Percentiles rank a stretch among this genome's conserved stretches.
phyloP scores from a whole-genome alignment of 495 filamentous ascomycete genomes.

The Astrothelium subdiscretum region DNA sequence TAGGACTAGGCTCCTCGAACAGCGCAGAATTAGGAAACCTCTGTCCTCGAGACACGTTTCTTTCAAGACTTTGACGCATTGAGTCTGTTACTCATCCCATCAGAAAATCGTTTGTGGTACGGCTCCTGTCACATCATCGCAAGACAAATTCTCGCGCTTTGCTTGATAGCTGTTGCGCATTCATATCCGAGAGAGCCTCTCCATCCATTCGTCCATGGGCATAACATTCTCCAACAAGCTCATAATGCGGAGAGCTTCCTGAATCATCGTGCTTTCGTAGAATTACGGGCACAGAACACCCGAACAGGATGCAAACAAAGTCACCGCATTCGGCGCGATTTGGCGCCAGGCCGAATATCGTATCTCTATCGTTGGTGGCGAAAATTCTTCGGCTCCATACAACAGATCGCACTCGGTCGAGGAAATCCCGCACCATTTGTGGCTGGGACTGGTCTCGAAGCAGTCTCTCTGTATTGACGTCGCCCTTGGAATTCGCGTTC shows the following conservation, averaged over 20 bases:
- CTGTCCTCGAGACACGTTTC: no score
- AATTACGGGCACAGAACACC: background rate
- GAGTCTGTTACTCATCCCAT: no score
- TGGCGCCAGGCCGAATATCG: background rate
- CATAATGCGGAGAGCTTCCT: background rate
- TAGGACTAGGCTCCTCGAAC: no score
- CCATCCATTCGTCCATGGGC: background rate
- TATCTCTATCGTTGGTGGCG: background rate
- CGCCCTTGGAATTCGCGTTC: constrained; percentile 2
- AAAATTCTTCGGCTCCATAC: background rate
- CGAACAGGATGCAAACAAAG: background rate
- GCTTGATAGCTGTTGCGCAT: background rate
- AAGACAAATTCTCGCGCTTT: background rate
- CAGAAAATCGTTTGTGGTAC: no score
- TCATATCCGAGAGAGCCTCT: background rate
- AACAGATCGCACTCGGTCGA: background rate
- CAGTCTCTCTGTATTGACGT: constrained; percentile 6
- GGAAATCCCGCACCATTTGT: background rate
- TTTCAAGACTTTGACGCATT: no score
- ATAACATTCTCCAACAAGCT: background rate
- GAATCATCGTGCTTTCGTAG: background rate
- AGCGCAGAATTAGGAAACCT: no score
- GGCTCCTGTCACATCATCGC: no score
- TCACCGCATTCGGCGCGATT: background rate
- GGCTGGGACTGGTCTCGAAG: background rate